Evolutionary conservation across 2,329 filamentous ascomycete species (phyloP), one percentile per base, ranked within the genome.

Genomic region (Lithohypha guttulata): DNA sequence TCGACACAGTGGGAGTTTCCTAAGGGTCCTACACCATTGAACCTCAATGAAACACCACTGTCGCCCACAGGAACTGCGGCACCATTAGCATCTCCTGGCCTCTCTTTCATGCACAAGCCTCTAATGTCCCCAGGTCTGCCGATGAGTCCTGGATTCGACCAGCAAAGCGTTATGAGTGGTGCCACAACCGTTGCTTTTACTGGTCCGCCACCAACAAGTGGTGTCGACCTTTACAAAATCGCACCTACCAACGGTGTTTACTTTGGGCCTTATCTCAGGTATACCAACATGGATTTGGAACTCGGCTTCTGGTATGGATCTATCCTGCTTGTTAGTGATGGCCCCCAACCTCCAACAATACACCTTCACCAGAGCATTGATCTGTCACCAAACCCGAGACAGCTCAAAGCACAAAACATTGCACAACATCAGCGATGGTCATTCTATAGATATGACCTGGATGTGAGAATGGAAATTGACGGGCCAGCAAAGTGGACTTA

Each of bases 1-100:
- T 85, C 87, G 2, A 98, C 91, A 1, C 91, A 98, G 57, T 98
- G 91, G 91, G 91, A 98, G 55, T 96, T 96, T 51, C 91, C 91
- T 19, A 96, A 95, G 62, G 89, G 89, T 0, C 87, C 87, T 0
- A 94, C 85, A 17, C 89, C 89, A 1, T 70, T 95, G 39, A 83
- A 84, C 46, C 74, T 93, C 47, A 86, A 93, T 43, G 73, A 82
- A 10, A 70, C 77, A 11, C 89, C 89, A 0, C 64, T 95, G 41
- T 95, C 89, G 5, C 89, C 89, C 0, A 80, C 81, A 1, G 76
- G 77, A 4, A 84, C 79, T 34, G 80, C 79, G 0, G 83, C 85
- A 53, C 79, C 81, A 3, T 60, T 86, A 19, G 71, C 66, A 3
- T 85, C 82, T 1, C 81, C 82, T 0, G 73, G 79, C 43, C 68